Base-by-base conservation (phyloP, 352 stramenopile species). In the Saprolegnia diclina region DNA sequence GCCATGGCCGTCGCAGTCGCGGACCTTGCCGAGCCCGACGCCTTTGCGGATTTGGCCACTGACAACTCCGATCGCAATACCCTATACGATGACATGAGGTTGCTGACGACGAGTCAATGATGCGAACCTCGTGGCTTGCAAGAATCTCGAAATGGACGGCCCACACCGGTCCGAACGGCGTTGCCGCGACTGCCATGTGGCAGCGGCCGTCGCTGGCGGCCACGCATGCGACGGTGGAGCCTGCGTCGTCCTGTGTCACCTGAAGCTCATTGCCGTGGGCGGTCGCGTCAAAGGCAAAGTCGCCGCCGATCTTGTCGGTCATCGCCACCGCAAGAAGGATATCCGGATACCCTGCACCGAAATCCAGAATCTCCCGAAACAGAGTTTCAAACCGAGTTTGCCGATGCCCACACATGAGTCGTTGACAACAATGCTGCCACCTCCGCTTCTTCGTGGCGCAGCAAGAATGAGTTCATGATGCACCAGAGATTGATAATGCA, bases 111-210 rank as follows among this genome's bases (percentile, higher is more conserved):
- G n/a, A 54, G n/a, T 54, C 24, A 2, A 54, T 54, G 24, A 54
- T 5, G 46, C 52, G 1, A 19, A 59, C 52, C 52, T 59, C 24
- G 52, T n/a, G 19, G n/a, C 11, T 21, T 10, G 11, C n/a, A 40
- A 59, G 3, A 11, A 59, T 59, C 52, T 59, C 52, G 19, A 59
- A 26, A 24, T 59, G 52, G 19, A 59, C 52, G 35, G 52, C 11
- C 13, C 13, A 21, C n/a, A 7, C 52, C n/a, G 35, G 7, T 21
- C 42, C 42, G 18, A 48, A 48, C 42, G 52, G 24, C 19, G 52
- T 42, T 18, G 52, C 52, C 16, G 52, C 52, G 11, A 59, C 52
- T 3, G 52, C 52, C 35, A 40, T 59, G 52, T 40, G 35, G 16
- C 52, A 59, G 24, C 52, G 52, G 13, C 52, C 52, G 24, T 59